A percentile compares a stretch with the other conserved stretches of the same genome.
Evolutionary conservation across 371 early-diverging fungal species (phyloP).

Genomic region (Fennellomyces sp.): DNA sequence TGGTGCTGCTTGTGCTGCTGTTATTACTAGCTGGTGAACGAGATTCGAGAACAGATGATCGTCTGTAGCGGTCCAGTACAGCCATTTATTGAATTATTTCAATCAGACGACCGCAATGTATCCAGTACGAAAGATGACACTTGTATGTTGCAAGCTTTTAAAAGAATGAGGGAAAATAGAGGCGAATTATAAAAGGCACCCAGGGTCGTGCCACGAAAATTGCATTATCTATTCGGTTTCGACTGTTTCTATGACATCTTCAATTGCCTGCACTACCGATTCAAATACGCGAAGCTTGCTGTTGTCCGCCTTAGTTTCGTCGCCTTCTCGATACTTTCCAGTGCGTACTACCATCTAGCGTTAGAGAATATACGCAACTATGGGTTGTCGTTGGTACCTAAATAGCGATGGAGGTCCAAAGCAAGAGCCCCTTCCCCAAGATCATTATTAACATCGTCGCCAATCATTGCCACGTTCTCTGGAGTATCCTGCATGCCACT

Average conservation of each 20-base stretch:
- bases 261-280: constrained; percentile 49
- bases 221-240: background rate
- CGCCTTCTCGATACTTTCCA: constrained; percentile 80
- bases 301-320: constrained; percentile 50
- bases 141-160: background rate
- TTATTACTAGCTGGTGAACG: constrained; percentile 1
- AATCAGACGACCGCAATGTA: too few species aligned
- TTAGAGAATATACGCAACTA: too few species aligned
- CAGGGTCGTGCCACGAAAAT: too few species aligned
- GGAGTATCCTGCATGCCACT: constrained; percentile 37
- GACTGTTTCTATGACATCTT: constrained; percentile 29
- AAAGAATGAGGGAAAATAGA: background rate
- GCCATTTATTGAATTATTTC: background rate
- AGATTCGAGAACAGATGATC: constrained; percentile 10
- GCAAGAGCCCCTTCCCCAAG: constrained; percentile 76
- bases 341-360: too few species aligned
- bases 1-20: constrained; percentile 4
- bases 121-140: too few species aligned
- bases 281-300: constrained; percentile 25
- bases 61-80: background rate
- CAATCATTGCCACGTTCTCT: constrained; percentile 75
- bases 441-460: constrained; percentile 84
- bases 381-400: constrained; percentile 43
- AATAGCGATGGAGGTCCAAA: constrained; percentile 68
- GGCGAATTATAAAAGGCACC: too few species aligned